A percentile compares a stretch with the other conserved stretches of the same genome.
Evolutionary conservation across 2,329 filamentous ascomycete species (phyloP).

Genomic region (Fusarium continuum): DNA sequence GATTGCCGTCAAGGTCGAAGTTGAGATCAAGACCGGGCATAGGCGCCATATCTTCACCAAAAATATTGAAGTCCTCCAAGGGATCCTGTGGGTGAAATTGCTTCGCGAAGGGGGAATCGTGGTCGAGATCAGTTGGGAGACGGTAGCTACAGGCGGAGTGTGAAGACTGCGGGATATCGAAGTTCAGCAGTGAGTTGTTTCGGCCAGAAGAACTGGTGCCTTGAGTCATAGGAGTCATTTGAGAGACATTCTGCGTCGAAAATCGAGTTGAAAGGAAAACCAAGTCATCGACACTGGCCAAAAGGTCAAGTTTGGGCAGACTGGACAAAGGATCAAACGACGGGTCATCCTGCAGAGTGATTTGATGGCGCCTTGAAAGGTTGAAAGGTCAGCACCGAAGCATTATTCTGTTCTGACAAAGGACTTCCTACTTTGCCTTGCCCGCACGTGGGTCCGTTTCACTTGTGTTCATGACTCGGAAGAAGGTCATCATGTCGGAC

Average conservation of each 20-base stretch:
- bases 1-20: conserved; percentile 62
- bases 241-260: conserved; percentile 53
- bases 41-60: conserved; percentile 52
- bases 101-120: conserved; percentile 44
- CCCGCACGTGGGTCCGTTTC: conserved; percentile 76
- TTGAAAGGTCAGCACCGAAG: conserved; percentile 2
- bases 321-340: conserved; percentile 63
- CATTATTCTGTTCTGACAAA: conserved; percentile 41
- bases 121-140: conserved; percentile 49
- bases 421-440: conserved; percentile 70
- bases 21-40: conserved; percentile 56
- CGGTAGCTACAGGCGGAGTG: conserved; percentile 46
- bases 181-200: conserved; percentile 41
- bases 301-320: conserved; percentile 48
- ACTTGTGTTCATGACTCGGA: conserved; percentile 62
- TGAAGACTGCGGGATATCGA: conserved; percentile 50
- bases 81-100: conserved; percentile 25
- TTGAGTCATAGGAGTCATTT: conserved; percentile 56
- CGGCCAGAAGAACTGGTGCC: conserved; percentile 45
- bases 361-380: conserved; percentile 71
- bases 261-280: conserved; percentile 49
- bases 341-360: conserved; percentile 84
- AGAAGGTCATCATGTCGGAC: conserved; percentile 74
- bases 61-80: conserved; percentile 44
- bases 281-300: conserved; percentile 50